phyloP scores from a whole-genome alignment of 805 yeast genomes.

The Kuraishia ogatae region DNA sequence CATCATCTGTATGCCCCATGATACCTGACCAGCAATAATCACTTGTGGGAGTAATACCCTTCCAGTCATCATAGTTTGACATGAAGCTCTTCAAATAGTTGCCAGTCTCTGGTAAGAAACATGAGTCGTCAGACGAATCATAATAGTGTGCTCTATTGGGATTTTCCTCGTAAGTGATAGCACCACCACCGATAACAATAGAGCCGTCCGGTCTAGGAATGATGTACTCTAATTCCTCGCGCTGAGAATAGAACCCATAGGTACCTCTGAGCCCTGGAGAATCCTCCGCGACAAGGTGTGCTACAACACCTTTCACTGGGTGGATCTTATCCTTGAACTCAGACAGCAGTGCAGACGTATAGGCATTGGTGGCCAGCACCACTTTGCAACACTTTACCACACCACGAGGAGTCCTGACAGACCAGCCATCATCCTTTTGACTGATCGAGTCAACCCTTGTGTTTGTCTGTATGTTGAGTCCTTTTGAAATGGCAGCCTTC shows the following conservation, averaged over 20 bases:
- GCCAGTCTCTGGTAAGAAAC: conserved; percentile 3
- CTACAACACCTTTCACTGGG: conserved; percentile 21
- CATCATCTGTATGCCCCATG: conserved; percentile 11
- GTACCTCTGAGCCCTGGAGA: conserved; percentile 28
- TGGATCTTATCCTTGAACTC: conserved; percentile 16
- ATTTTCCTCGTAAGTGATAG: conserved; percentile 7
- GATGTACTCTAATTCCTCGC: conserved; percentile 22
- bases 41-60: conserved; percentile 2
- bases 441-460: conserved; percentile 26
- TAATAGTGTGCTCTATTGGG: conserved; percentile 7
- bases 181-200: conserved; percentile 25
- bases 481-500: conserved; percentile 20
- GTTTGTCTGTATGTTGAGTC: conserved; percentile 33
- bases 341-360: conserved; percentile 12
- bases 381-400: conserved; percentile 20
- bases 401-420: conserved; percentile 25
- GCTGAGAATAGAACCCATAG: conserved; percentile 18
- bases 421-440: conserved; percentile 19
- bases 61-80: conserved; percentile 5
- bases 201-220: conserved; percentile 30
- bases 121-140: conserved; percentile 8
- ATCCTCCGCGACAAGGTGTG: conserved; percentile 14
- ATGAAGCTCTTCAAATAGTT: conserved; percentile 7
- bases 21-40: conserved; percentile 10
- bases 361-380: conserved; percentile 25